Evolutionary conservation across 306 rosid genomes (phyloP).

Genomic region (barrel medic (Medicago truncatula)): MtrunA17r5.0-ANR NC_053043.1:44143501-44144000

Average conservation of each 20-base stretch:
- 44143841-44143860: constrained; percentile 70
- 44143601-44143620: constrained; percentile 11
- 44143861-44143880: constrained; percentile 2
- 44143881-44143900: not conserved
- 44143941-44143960: not conserved
- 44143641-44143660: constrained; percentile 16
- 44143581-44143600: not conserved
- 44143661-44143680: constrained; percentile 6
- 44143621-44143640: not conserved
- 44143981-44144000: too few species aligned
- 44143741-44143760: constrained; percentile 47
- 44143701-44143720: not conserved
- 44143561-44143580: too few species aligned
- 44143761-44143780: constrained; percentile 48
- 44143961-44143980: too few species aligned
- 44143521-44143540: too few species aligned
- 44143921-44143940: not conserved
- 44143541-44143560: too few species aligned
- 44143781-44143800: constrained; percentile 47
- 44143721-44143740: constrained; percentile 22
- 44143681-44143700: constrained; percentile 14
- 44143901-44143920: not conserved
- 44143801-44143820: constrained; percentile 61
- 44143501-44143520: too few species aligned
- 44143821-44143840: constrained; percentile 71